phyloP scores from a whole-genome alignment of 2,329 filamentous ascomycete species.

The Falciphora oryzae region DNA sequence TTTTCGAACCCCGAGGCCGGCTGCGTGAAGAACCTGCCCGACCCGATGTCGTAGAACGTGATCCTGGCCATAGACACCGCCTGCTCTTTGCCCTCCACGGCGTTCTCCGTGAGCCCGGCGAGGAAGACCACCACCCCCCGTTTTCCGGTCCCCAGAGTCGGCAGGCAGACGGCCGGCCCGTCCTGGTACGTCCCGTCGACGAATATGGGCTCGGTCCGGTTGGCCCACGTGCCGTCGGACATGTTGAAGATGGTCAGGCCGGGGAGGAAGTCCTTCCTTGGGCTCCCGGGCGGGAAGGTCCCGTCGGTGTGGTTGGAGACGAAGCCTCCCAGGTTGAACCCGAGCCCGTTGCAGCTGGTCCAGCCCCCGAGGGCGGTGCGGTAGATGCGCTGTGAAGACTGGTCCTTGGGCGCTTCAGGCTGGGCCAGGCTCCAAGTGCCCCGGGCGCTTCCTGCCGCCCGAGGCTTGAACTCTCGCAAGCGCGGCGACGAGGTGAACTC shows the following conservation, averaged over 20 bases:
- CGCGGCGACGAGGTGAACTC: background rate
- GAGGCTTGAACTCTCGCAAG: background rate
- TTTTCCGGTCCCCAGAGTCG: background rate
- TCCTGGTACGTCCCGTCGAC: background rate
- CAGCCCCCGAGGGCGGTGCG: background rate
- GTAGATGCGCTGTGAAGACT: background rate
- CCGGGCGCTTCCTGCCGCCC: background rate
- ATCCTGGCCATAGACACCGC: background rate
- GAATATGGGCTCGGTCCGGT: background rate
- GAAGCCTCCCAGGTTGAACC: background rate
- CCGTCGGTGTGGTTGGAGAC: background rate
- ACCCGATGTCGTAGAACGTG: background rate
- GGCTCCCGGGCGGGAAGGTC: background rate
- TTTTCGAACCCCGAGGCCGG: no score
- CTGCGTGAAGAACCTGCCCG: background rate
- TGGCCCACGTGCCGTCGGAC: background rate
- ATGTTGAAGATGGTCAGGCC: background rate
- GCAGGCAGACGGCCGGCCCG: background rate
- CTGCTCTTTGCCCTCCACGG: no score
- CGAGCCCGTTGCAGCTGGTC: constrained; percentile 1
- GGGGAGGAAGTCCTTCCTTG: background rate
- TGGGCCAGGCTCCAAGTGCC: background rate
- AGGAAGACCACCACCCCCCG: background rate
- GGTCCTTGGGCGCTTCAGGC: background rate
- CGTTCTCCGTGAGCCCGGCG: background rate